A percentile compares a stretch with the other conserved stretches of the same genome.
Conservation (phyloP, 306 rosid species). For the Pueraria montana region DNA sequence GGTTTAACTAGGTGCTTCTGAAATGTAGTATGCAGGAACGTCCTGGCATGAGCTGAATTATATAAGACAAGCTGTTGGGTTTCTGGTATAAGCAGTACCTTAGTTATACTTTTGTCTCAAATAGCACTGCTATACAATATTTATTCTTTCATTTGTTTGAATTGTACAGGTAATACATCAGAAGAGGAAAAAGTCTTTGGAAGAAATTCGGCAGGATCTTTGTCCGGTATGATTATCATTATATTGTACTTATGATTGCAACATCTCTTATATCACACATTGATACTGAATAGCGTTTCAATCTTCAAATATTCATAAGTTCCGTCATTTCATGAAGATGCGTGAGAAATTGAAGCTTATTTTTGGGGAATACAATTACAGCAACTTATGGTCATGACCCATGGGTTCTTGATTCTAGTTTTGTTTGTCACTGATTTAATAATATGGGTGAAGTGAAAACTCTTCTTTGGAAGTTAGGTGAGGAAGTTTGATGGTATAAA, state of each 20-base stretch:
- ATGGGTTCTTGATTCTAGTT: background rate
- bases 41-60: slow-evolving; percentile 90
- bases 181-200: slow-evolving; percentile 85
- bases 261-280: background rate
- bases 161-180: slow-evolving; percentile 83
- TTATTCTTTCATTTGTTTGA: slow-evolving; percentile 38
- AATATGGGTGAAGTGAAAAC: background rate
- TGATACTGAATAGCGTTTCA: no score
- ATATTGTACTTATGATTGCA: slow-evolving; percentile 7
- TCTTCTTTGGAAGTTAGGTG: slow-evolving; percentile 21
- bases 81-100: slow-evolving; percentile 67
- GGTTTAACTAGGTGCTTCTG: slow-evolving; percentile 38
- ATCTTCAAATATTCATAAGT: no score
- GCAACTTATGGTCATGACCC: background rate
- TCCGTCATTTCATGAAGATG: no score
- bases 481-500: slow-evolving; percentile 12
- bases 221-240: slow-evolving; percentile 73
- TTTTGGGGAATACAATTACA: no score
- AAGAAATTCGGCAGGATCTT: slow-evolving; percentile 86
- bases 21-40: slow-evolving; percentile 81
- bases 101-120: background rate
- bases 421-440: background rate
- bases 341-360: no score
- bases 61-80: slow-evolving; percentile 90
- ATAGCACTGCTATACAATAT: background rate